Evolutionary conservation across 257 asterid genomes (phyloP).

Genomic region (Thymus quinquecostatus): DNA sequence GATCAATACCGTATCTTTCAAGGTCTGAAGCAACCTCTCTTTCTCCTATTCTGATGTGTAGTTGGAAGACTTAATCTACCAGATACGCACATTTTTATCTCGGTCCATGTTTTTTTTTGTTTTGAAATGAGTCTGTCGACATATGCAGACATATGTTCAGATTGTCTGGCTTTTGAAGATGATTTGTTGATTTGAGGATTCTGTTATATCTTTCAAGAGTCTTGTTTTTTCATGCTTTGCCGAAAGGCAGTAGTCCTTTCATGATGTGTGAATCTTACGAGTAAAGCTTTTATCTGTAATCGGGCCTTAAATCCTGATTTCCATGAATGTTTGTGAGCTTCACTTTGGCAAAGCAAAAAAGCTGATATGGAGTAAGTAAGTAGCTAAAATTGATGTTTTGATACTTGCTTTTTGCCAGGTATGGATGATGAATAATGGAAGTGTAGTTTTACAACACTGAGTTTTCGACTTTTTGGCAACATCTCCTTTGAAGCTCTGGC

Average conservation of each 20-base stretch:
- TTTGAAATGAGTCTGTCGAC: not conserved
- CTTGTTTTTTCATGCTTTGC: too few relatives aligned
- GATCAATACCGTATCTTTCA: constrained; percentile 45
- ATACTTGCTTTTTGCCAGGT: constrained; percentile 44
- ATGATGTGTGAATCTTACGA: too few relatives aligned
- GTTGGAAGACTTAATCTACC: constrained; percentile 27
- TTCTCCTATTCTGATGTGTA: constrained; percentile 33
- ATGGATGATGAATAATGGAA: constrained; percentile 55
- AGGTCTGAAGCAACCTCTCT: constrained; percentile 47
- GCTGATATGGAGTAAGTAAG: not conserved
- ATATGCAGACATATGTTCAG: too few relatives aligned
- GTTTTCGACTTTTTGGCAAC: not conserved
- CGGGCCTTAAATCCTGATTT: too few relatives aligned
- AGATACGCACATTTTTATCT: constrained; percentile 24
- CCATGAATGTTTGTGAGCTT: not conserved
- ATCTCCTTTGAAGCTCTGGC: constrained; percentile 19
- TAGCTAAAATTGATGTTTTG: constrained; percentile 32
- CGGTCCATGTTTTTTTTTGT: not conserved
- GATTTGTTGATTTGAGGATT: too few relatives aligned
- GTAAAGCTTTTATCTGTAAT: not conserved
- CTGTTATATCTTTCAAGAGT: too few relatives aligned
- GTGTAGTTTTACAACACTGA: not conserved
- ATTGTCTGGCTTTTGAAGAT: not conserved
- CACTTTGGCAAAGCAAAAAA: not conserved
- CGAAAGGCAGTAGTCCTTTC: too few relatives aligned